Evolutionary conservation across 768 basidiomycete genomes (phyloP).

Genomic region (Suillus hirtellus): DNA sequence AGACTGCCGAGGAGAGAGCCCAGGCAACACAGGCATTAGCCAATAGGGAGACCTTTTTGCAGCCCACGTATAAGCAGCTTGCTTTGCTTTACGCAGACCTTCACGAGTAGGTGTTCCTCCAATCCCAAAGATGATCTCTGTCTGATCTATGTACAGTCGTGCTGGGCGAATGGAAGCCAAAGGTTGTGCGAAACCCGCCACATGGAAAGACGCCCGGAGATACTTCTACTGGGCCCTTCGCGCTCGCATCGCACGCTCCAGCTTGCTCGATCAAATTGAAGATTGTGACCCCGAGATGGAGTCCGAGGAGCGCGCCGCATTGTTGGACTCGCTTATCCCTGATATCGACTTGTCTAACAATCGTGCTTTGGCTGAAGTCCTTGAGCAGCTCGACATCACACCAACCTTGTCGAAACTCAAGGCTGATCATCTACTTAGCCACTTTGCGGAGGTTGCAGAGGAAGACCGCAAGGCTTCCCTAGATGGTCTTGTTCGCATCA

Average conservation of each 20-base stretch:
- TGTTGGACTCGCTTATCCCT: conserved; percentile 63
- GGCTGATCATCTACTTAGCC: conserved; percentile 65
- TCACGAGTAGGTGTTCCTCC: conserved; percentile 71
- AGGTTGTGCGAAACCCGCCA: conserved; percentile 83
- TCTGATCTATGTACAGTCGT: conserved; percentile 54
- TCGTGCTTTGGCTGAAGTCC: conserved; percentile 57
- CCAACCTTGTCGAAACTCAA: conserved; percentile 63
- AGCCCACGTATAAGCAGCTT: conserved; percentile 92
- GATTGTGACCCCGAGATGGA: conserved; percentile 73
- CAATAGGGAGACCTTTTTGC: conserved; percentile 74
- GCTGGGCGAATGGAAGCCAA: conserved; percentile 97
- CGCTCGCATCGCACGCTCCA: conserved; percentile 71
- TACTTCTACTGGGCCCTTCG: conserved; percentile 94
- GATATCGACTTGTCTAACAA: conserved; percentile 54
- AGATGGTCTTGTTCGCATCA: conserved; percentile 69
- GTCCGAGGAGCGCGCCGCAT: conserved; percentile 61
- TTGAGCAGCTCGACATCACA: conserved; percentile 72
- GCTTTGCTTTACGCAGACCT: conserved; percentile 94
- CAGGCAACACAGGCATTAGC: conserved; percentile 67
- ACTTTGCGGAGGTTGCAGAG: conserved; percentile 65
- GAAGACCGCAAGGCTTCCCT: conserved; percentile 78
- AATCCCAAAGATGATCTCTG: conserved; percentile 6
- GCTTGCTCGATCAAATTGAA: conserved; percentile 60
- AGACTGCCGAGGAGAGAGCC: conserved; percentile 73
- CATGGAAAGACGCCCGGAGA: conserved; percentile 88